phyloP scores from a whole-genome alignment of 2,329 filamentous ascomycete genomes.

The Podosphaera xanthii region DNA sequence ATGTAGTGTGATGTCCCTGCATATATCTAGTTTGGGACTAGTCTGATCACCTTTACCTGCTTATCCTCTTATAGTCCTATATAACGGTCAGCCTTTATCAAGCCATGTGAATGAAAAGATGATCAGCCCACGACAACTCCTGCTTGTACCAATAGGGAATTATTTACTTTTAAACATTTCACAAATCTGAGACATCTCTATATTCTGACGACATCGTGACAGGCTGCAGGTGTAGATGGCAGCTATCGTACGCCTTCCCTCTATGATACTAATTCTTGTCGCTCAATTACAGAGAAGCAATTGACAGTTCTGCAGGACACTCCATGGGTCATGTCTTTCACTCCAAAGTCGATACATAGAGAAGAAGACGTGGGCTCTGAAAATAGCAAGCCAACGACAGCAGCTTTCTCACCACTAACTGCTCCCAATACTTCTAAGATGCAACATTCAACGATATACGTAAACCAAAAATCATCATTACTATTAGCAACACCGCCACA shows the following conservation, averaged over 20 bases:
- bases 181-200: too few species aligned
- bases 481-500: slow-evolving; percentile 84
- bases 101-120: too few species aligned
- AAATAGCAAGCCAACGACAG: slow-evolving; percentile 46
- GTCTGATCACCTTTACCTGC: too few species aligned
- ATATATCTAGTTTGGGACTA: too few species aligned
- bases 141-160: too few species aligned
- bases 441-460: slow-evolving; percentile 73
- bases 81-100: too few species aligned
- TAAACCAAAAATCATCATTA: slow-evolving; percentile 88
- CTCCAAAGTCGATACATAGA: slow-evolving; percentile 11
- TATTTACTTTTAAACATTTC: too few species aligned
- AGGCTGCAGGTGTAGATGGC: slow-evolving; percentile 17
- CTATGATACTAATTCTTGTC: not conserved
- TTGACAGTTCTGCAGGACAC: slow-evolving; percentile 12
- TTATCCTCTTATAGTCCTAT: too few species aligned
- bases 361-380: slow-evolving; percentile 11
- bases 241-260: slow-evolving; percentile 14
- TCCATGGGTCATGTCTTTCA: slow-evolving; percentile 18
- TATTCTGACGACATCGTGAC: slow-evolving; percentile 13
- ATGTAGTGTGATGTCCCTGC: too few species aligned
- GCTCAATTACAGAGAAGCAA: slow-evolving; percentile 2
- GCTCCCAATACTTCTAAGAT: slow-evolving; percentile 44
- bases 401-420: slow-evolving; percentile 71
- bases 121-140: too few species aligned